Evolutionary conservation across 2,329 filamentous ascomycete genomes (phyloP).

Genomic region (Epichloe scottii): DNA sequence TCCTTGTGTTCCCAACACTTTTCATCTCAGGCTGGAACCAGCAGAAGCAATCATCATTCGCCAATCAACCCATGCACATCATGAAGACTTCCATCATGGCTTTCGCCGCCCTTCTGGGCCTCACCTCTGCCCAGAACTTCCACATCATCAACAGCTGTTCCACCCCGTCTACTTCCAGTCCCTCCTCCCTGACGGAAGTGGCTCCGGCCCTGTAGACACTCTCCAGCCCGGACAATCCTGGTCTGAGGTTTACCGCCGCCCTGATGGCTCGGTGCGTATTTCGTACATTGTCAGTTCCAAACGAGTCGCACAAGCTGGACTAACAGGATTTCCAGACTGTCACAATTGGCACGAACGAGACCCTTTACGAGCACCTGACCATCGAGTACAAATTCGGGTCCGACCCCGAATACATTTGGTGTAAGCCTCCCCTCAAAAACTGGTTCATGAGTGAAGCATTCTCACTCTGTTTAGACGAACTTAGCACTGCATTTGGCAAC

Average conservation of each 20-base stretch:
- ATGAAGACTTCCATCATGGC: slow-evolving; percentile 19
- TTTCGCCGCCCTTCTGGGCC: slow-evolving; percentile 20
- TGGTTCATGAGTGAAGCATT: neutral
- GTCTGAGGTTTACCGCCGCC: slow-evolving; percentile 21
- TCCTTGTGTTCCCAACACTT: too few species aligned
- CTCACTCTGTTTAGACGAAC: slow-evolving; percentile 19
- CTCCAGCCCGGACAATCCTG: slow-evolving; percentile 22
- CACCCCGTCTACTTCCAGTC: slow-evolving; percentile 25
- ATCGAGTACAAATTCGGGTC: slow-evolving; percentile 28
- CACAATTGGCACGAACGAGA: slow-evolving; percentile 27
- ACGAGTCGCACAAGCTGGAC: neutral
- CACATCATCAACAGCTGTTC: slow-evolving; percentile 24
- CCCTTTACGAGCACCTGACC: slow-evolving; percentile 25
- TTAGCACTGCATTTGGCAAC: slow-evolving; percentile 29
- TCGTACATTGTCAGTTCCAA: neutral
- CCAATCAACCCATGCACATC: too few species aligned
- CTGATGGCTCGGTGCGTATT: slow-evolving; percentile 23
- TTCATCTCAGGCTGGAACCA: too few species aligned
- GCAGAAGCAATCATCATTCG: too few species aligned
- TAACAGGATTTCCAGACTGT: slow-evolving; percentile 19
- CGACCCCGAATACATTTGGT: too few species aligned
- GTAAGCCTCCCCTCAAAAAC: slow-evolving; percentile 16
- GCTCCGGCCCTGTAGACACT: slow-evolving; percentile 20
- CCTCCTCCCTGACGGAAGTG: slow-evolving; percentile 19
- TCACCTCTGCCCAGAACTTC: slow-evolving; percentile 22